Evolutionary conservation across 108 stramenopile species (phyloP).

Genomic region (Skeletonema potamos): DNA sequence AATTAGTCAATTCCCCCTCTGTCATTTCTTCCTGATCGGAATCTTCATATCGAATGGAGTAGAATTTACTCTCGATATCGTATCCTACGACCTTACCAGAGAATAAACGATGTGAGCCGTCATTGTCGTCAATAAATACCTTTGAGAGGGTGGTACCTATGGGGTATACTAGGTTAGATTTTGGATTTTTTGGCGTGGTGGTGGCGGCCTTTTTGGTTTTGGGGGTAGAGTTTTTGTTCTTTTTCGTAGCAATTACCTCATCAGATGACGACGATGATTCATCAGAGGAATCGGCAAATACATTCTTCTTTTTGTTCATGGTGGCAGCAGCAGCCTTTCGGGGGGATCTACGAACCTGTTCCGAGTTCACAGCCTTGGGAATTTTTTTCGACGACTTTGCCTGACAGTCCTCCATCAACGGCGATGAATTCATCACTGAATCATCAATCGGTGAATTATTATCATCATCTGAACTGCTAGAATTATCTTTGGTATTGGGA

Average conservation of each 20-base stretch:
- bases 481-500: neutral
- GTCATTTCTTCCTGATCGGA: constrained; percentile 5
- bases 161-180: neutral
- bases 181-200: neutral
- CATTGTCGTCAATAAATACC: neutral
- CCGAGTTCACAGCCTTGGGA: neutral
- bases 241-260: no score
- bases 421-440: neutral
- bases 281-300: neutral
- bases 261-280: neutral
- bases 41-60: constrained; percentile 8
- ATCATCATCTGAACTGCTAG: no score
- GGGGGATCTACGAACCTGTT: neutral
- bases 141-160: constrained; percentile 1
- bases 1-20: neutral
- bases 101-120: neutral
- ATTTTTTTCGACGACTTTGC: no score
- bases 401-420: neutral
- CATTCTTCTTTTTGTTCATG: neutral
- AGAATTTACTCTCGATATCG: neutral
- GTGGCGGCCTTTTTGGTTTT: neutral
- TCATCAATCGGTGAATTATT: neutral
- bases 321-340: neutral
- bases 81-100: neutral
- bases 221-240: neutral